These are phyloP conservation scores for Syzygium aromaticum DNA, from an alignment of 345 rosid genomes.

Conservation along the genomic window DNA sequence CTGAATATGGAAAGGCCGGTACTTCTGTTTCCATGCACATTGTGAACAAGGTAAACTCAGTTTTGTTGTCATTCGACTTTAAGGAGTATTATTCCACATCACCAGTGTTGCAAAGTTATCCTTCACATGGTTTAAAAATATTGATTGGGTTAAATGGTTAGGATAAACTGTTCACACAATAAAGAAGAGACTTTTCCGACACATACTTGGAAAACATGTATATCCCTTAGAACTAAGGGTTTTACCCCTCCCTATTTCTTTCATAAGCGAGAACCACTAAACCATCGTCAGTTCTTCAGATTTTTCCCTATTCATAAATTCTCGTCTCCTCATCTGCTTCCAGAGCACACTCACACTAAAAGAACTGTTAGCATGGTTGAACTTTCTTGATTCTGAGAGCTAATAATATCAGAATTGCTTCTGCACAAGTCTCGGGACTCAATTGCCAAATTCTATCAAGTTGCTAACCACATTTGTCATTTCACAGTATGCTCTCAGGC, in stretches of 20 bases:
- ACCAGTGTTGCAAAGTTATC: not conserved
- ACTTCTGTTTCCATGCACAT: slow-evolving; percentile 10
- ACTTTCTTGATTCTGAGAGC: not conserved
- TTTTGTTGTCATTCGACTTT: not conserved
- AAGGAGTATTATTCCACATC: not conserved
- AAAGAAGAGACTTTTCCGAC: not conserved
- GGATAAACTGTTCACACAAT: not conserved
- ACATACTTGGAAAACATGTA: not conserved
- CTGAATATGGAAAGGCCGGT: slow-evolving; percentile 35
- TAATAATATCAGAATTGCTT: not conserved
- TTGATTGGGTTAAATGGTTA: not conserved
- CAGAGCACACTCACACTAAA: not conserved
- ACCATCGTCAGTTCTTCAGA: no score
- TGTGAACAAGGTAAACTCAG: slow-evolving; percentile 31
- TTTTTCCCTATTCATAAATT: not conserved
- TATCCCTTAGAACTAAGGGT: not conserved
- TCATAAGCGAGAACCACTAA: no score
- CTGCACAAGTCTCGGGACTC: not conserved
- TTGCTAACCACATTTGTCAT: not conserved
- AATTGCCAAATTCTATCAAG: not conserved
- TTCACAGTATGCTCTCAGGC: slow-evolving; percentile 41
- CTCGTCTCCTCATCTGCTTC: not conserved
- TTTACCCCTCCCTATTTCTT: no score
- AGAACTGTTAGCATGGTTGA: not conserved
- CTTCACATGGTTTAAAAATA: not conserved